Base-by-base conservation (phyloP, 495 filamentous ascomycete genomes). In the Chaetomium fimeti region DNA sequence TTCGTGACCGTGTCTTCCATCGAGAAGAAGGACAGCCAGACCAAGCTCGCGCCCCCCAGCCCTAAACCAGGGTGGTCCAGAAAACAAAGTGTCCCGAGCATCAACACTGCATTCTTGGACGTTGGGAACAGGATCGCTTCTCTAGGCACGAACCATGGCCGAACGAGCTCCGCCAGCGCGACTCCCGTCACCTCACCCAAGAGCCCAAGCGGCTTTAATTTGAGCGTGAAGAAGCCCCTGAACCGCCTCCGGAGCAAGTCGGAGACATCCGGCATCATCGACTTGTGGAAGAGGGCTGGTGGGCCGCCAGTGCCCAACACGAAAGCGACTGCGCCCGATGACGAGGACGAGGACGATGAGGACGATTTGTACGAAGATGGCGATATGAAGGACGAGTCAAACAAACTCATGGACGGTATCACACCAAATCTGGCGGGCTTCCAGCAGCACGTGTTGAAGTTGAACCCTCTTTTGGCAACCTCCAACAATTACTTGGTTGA, bases 361-460 rank as follows among this genome's bases (percentile, higher is more conserved):
- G 78, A 86, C 25, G 83, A 84, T 11, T 75, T 78, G 49, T 78
- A 77, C 49, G 81, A 83, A 54, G 82, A 85, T 42, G 71, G 65
- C 13, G 81, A 82, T 43, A 71, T 83, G 59, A 79, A 81, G 65
- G 67, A 77, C 8, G 77, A 83, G 36, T 73, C 76, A 6, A 75
- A 74, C 66, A 77, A 76, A 57, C 71, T 81, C n/a, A 70, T 76
- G 9, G 77, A 82, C 49, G 73, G 74, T n/a, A 89, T 90, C 60
- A 80, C 87, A 25, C 91, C 93, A 5, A 93, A 85, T 9, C 75
- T 85, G 20, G 85, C 87, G 57, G 92, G 92, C 5, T 97, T 97
- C 76, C 86, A 85, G 65, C 77, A 83, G 13, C 91, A 96, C 73
- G 83, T 95, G 22, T 77, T 85, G 64, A 80, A 85, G 66, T 75